A percentile compares a stretch with the other conserved stretches of the same genome.
These are phyloP conservation scores for Xylaria palmicola DNA, from an alignment of 495 filamentous ascomycete genomes.

Conservation along the genomic window DNA sequence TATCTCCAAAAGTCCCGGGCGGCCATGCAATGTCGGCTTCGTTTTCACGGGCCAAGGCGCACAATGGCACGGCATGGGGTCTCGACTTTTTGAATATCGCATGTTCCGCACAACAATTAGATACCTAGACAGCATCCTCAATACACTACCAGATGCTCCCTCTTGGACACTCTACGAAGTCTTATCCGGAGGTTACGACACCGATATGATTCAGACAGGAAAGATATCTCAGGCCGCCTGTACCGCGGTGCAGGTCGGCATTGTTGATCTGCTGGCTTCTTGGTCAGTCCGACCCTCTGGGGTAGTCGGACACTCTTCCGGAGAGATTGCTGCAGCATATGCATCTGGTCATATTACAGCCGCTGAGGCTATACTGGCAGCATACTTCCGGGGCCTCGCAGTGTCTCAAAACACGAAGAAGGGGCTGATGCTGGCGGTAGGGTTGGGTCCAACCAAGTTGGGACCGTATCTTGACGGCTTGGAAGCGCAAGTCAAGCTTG, in stretches of 20 bases:
- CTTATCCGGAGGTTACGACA: slow-evolving; percentile 19
- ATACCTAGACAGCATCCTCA: slow-evolving; percentile 8
- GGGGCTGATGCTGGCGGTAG: slow-evolving; percentile 39
- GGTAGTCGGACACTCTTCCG: slow-evolving; percentile 35
- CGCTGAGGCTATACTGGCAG: slow-evolving; percentile 21
- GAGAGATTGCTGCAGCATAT: slow-evolving; percentile 40
- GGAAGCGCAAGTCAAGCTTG: slow-evolving; percentile 21
- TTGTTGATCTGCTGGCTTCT: slow-evolving; percentile 47
- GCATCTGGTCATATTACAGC: slow-evolving; percentile 21
- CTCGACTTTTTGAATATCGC: slow-evolving; percentile 8
- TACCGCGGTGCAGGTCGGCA: slow-evolving; percentile 41
- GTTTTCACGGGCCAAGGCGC: slow-evolving; percentile 15
- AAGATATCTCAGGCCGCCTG: slow-evolving; percentile 38
- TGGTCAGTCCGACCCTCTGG: slow-evolving; percentile 42
- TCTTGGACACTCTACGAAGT: slow-evolving; percentile 19
- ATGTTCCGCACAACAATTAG: neutral
- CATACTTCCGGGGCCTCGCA: slow-evolving; percentile 30
- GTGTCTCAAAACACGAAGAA: slow-evolving; percentile 20
- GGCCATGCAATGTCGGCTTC: neutral
- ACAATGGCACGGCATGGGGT: slow-evolving; percentile 12
- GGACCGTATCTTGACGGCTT: neutral
- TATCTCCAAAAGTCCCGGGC: neutral
- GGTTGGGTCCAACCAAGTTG: slow-evolving; percentile 28
- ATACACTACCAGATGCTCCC: neutral
- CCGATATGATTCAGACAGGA: slow-evolving; percentile 24